Percentiles rank a stretch among this genome's conserved stretches.
These are phyloP conservation scores for Entomortierella beljakovae DNA, from an alignment of 192 early-diverging fungal genomes.

Conservation along the genomic window DNA sequence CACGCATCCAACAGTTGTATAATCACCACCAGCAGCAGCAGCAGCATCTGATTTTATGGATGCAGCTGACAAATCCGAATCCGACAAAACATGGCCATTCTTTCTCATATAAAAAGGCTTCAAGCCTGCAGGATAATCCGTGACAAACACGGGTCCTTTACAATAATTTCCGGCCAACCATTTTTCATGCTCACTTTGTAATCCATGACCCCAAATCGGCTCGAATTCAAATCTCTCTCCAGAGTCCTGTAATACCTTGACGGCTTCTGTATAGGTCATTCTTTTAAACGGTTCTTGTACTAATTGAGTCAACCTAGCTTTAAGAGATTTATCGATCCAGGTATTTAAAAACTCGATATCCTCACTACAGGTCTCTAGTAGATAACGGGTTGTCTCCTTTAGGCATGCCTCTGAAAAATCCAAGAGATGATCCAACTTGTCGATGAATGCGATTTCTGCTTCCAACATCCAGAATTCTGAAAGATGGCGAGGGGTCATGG, in stretches of 20 bases:
- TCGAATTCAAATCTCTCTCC: conserved; percentile 70
- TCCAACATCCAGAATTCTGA: conserved; percentile 98
- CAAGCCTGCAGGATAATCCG: conserved; percentile 81
- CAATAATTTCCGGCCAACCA: conserved; percentile 76
- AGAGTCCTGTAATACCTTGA: conserved; percentile 71
- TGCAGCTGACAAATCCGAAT: background rate
- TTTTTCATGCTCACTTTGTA: conserved; percentile 91
- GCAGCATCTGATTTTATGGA: background rate
- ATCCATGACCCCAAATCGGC: conserved; percentile 74
- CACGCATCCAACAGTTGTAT: conserved; percentile 81
- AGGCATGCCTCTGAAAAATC: conserved; percentile 78
- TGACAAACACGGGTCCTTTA: conserved; percentile 88
- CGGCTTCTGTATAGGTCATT: conserved; percentile 84
- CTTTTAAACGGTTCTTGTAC: conserved; percentile 70
- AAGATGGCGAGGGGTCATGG: conserved; percentile 83
- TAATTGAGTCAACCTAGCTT: conserved; percentile 51
- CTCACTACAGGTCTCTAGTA: conserved; percentile 64
- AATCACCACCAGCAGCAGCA: conserved; percentile 19
- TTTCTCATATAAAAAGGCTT: conserved; percentile 95
- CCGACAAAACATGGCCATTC: conserved; percentile 6
- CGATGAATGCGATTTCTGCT: conserved; percentile 84
- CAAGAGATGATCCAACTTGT: conserved; percentile 68
- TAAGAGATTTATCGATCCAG: conserved; percentile 63
- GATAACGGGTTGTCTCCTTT: conserved; percentile 63
- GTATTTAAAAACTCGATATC: conserved; percentile 72